Evolutionary conservation across 1,284 basidiomycete species (phyloP).

Genomic region (Coriolopsis trogii): DNA sequence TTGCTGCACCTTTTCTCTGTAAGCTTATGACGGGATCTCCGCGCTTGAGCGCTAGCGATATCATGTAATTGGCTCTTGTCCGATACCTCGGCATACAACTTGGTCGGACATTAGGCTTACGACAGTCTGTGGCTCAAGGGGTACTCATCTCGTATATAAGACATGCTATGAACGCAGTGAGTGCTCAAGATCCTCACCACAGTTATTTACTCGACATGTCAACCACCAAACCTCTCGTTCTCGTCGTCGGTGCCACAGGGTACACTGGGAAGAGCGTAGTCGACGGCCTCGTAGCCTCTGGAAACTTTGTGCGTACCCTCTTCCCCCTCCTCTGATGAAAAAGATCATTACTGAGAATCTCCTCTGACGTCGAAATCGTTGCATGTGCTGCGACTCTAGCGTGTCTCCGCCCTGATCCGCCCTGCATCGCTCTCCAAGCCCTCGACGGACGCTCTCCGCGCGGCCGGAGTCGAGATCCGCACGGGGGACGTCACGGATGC

Average conservation of each 20-base stretch:
- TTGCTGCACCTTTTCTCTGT: too few species aligned
- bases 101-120: too few species aligned
- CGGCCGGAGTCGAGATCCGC: slow-evolving; percentile 14
- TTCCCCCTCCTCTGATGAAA: neutral
- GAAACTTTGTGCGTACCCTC: slow-evolving; percentile 16
- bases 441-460: neutral
- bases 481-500: slow-evolving; percentile 5
- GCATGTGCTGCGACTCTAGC: too few species aligned
- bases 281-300: slow-evolving; percentile 14
- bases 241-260: slow-evolving; percentile 25
- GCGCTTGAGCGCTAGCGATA: too few species aligned
- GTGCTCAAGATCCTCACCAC: neutral
- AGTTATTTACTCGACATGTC: neutral
- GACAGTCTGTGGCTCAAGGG: too few species aligned
- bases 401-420: slow-evolving; percentile 1
- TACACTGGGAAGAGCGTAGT: slow-evolving; percentile 18
- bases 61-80: too few species aligned
- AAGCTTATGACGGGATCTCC: too few species aligned
- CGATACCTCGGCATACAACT: too few species aligned
- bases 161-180: too few species aligned
- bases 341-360: too few species aligned
- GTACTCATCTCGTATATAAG: too few species aligned
- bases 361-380: too few species aligned
- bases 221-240: slow-evolving; percentile 16
- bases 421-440: slow-evolving; percentile 6